These are phyloP conservation scores for Torulaspora delbrueckii DNA, from an alignment of 805 yeast species.

Conservation along the genomic window DNA sequence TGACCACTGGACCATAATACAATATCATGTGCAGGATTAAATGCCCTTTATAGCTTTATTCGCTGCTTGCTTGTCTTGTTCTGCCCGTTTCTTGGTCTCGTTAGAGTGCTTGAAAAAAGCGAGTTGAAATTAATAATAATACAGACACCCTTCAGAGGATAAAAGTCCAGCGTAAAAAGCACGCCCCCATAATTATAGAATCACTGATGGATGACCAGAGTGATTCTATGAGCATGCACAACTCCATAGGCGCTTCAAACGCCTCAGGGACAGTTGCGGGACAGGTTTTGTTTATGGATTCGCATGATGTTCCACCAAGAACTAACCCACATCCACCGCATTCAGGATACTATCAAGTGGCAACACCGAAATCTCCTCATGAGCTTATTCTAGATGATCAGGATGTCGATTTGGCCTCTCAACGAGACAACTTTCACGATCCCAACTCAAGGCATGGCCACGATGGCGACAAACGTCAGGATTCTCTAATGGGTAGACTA, in stretches of 20 bases:
- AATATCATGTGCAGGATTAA: neutral
- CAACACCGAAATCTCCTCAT: conserved; percentile 43
- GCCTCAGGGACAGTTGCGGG: conserved; percentile 6
- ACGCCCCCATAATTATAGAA: neutral
- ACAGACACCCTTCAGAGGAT: neutral
- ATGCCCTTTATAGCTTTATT: neutral
- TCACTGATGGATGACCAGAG: conserved; percentile 7
- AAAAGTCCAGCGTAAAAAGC: neutral
- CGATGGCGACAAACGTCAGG: conserved; percentile 3
- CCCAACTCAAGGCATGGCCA: conserved; percentile 6
- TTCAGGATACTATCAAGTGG: conserved; percentile 36
- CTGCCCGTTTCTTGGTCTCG: neutral
- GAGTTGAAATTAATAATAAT: neutral
- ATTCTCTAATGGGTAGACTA: conserved; percentile 5
- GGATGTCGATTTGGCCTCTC: conserved; percentile 9
- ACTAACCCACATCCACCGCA: conserved; percentile 8
- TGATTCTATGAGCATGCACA: neutral
- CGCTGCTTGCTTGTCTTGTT: neutral
- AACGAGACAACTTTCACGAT: conserved; percentile 6
- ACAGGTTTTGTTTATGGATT: conserved; percentile 13
- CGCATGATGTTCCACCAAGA: conserved; percentile 12
- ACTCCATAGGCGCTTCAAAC: conserved; percentile 1
- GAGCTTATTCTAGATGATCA: conserved; percentile 33
- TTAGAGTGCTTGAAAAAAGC: neutral
- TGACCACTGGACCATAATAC: neutral